These are phyloP conservation scores for Corinectria fuckeliana DNA, from an alignment of 2,329 filamentous ascomycete genomes.

Conservation along the genomic window DNA sequence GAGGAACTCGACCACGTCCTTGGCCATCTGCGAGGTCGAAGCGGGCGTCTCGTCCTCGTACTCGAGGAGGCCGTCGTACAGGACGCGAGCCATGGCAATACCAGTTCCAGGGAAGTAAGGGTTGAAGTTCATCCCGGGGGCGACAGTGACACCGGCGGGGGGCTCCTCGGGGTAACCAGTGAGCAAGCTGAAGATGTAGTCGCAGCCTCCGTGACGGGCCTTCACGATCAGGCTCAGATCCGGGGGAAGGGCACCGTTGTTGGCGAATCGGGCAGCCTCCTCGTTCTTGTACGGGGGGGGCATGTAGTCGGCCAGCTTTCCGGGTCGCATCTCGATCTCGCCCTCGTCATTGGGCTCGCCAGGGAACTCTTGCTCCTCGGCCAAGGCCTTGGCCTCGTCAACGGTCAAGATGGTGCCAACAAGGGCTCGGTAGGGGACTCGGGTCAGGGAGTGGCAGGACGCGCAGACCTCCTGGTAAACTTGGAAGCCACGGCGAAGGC, in stretches of 20 bases:
- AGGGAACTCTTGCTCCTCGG: conserved; percentile 98
- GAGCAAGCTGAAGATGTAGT: conserved; percentile 97
- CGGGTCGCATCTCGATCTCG: conserved; percentile 96
- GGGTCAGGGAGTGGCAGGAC: conserved; percentile 94
- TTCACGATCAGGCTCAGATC: conserved; percentile 98
- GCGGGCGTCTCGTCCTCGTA: conserved; percentile 97
- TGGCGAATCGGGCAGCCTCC: conserved; percentile 95
- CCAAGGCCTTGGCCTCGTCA: conserved; percentile 96
- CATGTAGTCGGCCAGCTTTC: conserved; percentile 98
- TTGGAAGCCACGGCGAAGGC: conserved; percentile 98
- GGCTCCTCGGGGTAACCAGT: conserved; percentile 98
- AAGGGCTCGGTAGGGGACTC: conserved; percentile 90
- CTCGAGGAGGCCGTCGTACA: conserved; percentile 96
- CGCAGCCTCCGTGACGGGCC: conserved; percentile 94
- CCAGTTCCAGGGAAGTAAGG: conserved; percentile 99
- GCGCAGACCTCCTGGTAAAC: conserved; percentile 99
- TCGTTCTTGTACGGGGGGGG: conserved; percentile 98
- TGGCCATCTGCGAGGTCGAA: conserved; percentile 98
- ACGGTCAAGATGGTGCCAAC: conserved; percentile 94
- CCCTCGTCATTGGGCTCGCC: conserved; percentile 97
- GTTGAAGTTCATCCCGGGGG: conserved; percentile 98
- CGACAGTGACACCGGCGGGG: conserved; percentile 85
- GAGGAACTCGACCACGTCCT: conserved; percentile 98
- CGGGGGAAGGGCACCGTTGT: conserved; percentile 96
- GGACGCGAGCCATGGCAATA: conserved; percentile 98